phyloP scores from a whole-genome alignment of 495 filamentous ascomycete genomes.

The Tuber calosporum region DNA sequence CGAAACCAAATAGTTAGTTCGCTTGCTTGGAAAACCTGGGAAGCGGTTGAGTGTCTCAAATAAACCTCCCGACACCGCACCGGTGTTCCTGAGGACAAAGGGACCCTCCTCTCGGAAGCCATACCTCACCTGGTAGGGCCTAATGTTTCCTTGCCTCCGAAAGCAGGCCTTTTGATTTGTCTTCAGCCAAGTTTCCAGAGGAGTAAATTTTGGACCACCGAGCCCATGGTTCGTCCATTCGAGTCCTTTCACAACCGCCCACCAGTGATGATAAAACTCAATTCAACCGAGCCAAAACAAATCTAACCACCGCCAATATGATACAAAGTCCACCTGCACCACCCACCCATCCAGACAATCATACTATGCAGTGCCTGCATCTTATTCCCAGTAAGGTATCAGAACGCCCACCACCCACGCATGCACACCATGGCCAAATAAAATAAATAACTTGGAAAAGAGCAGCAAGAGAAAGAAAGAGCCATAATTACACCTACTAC shows the following conservation, averaged over 20 bases:
- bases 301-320: neutral
- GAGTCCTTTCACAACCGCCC: neutral
- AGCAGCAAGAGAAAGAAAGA: neutral
- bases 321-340: neutral
- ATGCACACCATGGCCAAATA: neutral
- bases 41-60: too few species aligned
- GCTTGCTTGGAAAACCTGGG: too few species aligned
- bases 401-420: neutral
- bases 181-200: neutral
- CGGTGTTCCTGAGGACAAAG: too few species aligned
- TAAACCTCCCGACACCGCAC: too few species aligned
- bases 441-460: neutral
- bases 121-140: neutral
- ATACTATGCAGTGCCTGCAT: neutral
- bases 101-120: too few species aligned
- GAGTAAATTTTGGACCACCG: neutral
- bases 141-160: neutral
- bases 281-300: neutral
- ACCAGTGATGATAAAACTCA: neutral
- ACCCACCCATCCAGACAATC: neutral
- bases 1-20: too few species aligned
- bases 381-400: neutral
- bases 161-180: too few species aligned
- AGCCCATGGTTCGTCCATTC: neutral
- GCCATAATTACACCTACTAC: neutral